phyloP scores from a whole-genome alignment of 2,329 filamentous ascomycete species.

The Aspergillus sp. region DNA sequence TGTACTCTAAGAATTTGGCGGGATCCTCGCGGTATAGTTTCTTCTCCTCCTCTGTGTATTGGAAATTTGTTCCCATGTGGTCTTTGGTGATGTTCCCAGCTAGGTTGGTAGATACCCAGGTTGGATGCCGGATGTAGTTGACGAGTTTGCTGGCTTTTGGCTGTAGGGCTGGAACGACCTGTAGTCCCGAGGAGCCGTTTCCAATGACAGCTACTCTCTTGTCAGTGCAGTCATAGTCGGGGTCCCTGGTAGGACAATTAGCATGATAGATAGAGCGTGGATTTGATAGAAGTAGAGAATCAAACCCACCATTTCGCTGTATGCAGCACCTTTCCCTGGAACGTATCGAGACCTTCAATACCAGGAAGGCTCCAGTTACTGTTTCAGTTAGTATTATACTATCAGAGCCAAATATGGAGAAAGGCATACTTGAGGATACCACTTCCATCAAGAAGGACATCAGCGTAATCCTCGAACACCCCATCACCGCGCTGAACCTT shows the following conservation, averaged over 20 bases:
- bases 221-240: slow-evolving; percentile 18
- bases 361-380: slow-evolving; percentile 25
- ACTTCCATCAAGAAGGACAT: slow-evolving; percentile 30
- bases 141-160: slow-evolving; percentile 20
- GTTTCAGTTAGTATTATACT: background rate
- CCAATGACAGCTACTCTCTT: slow-evolving; percentile 36
- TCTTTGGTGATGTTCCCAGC: slow-evolving; percentile 22
- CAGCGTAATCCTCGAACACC: slow-evolving; percentile 22
- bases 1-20: slow-evolving; percentile 17
- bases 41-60: slow-evolving; percentile 25
- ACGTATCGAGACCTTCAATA: slow-evolving; percentile 26
- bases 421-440: slow-evolving; percentile 23
- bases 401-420: too few relatives aligned
- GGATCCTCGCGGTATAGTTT: slow-evolving; percentile 18
- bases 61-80: slow-evolving; percentile 22
- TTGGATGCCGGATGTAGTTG: slow-evolving; percentile 31
- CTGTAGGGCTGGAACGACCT: slow-evolving; percentile 23
- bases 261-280: too few relatives aligned
- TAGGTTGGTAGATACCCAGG: slow-evolving; percentile 27
- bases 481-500: slow-evolving; percentile 11
- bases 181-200: slow-evolving; percentile 33
- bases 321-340: slow-evolving; percentile 37
- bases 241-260: slow-evolving; percentile 26
- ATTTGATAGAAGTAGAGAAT: background rate
- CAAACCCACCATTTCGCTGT: slow-evolving; percentile 28